A percentile compares a stretch with the other conserved stretches of the same genome.
Evolutionary conservation across 805 yeast genomes (phyloP).

Genomic region (Spathaspora sp.): DNA sequence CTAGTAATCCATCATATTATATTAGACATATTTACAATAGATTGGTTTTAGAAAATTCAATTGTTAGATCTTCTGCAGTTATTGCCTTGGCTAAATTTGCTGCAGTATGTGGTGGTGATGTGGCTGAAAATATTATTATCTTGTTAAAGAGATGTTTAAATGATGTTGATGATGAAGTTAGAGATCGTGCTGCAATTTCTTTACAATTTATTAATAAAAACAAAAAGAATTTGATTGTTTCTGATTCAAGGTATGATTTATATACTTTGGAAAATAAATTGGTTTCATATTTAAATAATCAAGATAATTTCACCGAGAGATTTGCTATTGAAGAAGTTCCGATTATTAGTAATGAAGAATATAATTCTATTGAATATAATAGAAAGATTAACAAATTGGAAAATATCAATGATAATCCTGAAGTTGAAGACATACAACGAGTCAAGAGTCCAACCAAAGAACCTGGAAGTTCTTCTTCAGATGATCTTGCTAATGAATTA

Average conservation of each 20-base stretch:
- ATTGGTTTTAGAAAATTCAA: slow-evolving; percentile 92
- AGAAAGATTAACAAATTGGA: slow-evolving; percentile 44
- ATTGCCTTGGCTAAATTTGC: slow-evolving; percentile 90
- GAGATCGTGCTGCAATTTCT: slow-evolving; percentile 93
- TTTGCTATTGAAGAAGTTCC: slow-evolving; percentile 75
- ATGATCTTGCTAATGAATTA: slow-evolving; percentile 22
- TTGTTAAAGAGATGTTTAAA: slow-evolving; percentile 78
- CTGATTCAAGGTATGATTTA: slow-evolving; percentile 68
- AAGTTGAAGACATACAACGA: slow-evolving; percentile 13
- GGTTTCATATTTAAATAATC: slow-evolving; percentile 62
- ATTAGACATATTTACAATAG: slow-evolving; percentile 96
- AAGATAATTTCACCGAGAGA: slow-evolving; percentile 46
- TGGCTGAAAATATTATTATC: slow-evolving; percentile 66
- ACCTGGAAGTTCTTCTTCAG: slow-evolving; percentile 9
- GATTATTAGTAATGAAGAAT: slow-evolving; percentile 61
- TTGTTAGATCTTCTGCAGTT: slow-evolving; percentile 94
- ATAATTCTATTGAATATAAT: slow-evolving; percentile 59
- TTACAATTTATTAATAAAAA: slow-evolving; percentile 53
- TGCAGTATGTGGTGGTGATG: slow-evolving; percentile 62
- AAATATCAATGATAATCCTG: slow-evolving; percentile 15
- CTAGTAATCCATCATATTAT: slow-evolving; percentile 81
- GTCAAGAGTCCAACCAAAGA: slow-evolving; percentile 1
- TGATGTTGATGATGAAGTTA: slow-evolving; percentile 93
- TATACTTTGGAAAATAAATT: slow-evolving; percentile 75
- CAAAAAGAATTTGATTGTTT: slow-evolving; percentile 51